phyloP scores from a whole-genome alignment of 805 yeast genomes.

The Kodamaea kaohsiungensis region DNA sequence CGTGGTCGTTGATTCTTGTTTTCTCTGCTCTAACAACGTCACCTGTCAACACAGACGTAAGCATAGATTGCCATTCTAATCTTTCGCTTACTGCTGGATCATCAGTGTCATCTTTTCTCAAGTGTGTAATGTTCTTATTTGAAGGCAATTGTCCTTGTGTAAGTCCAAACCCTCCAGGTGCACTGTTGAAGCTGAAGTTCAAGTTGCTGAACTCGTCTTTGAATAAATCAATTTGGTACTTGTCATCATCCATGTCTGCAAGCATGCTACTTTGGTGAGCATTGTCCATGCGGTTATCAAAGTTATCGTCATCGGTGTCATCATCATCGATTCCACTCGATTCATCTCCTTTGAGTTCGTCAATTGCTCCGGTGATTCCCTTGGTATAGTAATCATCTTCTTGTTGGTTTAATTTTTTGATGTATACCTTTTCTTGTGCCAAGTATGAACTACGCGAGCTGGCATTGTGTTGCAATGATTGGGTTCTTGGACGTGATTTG shows the following conservation, averaged over 20 bases:
- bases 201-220: conserved; percentile 13
- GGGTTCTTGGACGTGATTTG: conserved; percentile 20
- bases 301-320: conserved; percentile 33
- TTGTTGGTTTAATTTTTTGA: conserved; percentile 60
- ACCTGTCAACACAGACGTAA: conserved; percentile 86
- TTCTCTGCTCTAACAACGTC: conserved; percentile 93
- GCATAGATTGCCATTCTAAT: conserved; percentile 95
- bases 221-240: conserved; percentile 50
- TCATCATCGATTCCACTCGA: conserved; percentile 29
- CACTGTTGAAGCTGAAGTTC: conserved; percentile 3
- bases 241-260: conserved; percentile 43
- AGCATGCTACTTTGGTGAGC: conserved; percentile 26
- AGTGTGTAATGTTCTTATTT: conserved; percentile 35
- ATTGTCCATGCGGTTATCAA: conserved; percentile 28
- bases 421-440: conserved; percentile 67
- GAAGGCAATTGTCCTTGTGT: conserved; percentile 16
- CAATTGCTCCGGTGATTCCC: conserved; percentile 51
- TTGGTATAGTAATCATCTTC: conserved; percentile 74
- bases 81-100: conserved; percentile 66
- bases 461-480: conserved; percentile 17
- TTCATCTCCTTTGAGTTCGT: conserved; percentile 26
- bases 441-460: conserved; percentile 35
- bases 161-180: conserved; percentile 7
- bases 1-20: conserved; percentile 62
- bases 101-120: conserved; percentile 39